These are phyloP conservation scores for Geosmithia putterillii DNA, from an alignment of 2,329 filamentous ascomycete genomes.

Conservation along the genomic window DNA sequence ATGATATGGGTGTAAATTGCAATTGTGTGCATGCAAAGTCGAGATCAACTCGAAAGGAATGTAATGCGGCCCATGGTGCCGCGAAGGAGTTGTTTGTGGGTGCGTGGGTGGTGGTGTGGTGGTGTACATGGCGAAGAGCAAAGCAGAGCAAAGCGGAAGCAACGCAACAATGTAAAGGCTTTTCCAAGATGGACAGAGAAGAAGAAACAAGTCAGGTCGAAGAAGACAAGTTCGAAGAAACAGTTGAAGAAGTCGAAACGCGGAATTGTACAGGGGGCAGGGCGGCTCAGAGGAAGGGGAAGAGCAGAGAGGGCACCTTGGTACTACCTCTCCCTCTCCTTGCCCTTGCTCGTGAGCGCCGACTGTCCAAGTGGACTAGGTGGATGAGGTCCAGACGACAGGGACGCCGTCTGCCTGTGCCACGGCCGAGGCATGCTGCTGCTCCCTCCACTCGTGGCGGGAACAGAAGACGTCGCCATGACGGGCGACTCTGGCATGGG, in stretches of 20 bases:
- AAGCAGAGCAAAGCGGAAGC: constrained; percentile 2
- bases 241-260: too few relatives aligned
- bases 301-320: neutral
- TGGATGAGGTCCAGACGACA: constrained; percentile 20
- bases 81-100: constrained; percentile 6
- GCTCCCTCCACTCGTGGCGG: too few relatives aligned
- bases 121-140: constrained; percentile 16
- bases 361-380: constrained; percentile 20
- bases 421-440: constrained; percentile 16
- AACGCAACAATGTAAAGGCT: too few relatives aligned
- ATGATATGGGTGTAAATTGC: too few relatives aligned
- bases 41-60: constrained; percentile 17
- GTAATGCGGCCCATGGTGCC: constrained; percentile 6
- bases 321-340: neutral
- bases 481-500: constrained; percentile 32
- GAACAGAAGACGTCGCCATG: too few relatives aligned
- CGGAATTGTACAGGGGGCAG: neutral
- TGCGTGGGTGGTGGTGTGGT: constrained; percentile 24
- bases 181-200: too few relatives aligned
- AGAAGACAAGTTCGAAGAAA: too few relatives aligned
- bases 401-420: constrained; percentile 23
- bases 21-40: constrained; percentile 5
- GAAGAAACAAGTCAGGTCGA: constrained; percentile 7
- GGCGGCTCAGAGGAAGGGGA: neutral
- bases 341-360: too few relatives aligned